phyloP scores from a whole-genome alignment of 805 yeast species.

The Sugiyamaella qingdaonensis region DNA sequence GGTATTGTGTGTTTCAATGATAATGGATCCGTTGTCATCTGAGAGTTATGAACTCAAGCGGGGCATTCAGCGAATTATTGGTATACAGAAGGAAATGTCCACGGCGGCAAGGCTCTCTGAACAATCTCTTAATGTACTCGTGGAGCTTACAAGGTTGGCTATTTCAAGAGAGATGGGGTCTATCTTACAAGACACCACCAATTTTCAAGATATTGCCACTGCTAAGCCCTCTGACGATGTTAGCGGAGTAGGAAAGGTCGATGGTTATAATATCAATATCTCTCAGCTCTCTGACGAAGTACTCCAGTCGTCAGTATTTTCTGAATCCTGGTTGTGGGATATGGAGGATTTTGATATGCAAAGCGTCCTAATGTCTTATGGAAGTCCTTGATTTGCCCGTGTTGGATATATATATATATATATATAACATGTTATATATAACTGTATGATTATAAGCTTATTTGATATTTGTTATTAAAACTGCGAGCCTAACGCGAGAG shows the following conservation, averaged over 20 bases:
- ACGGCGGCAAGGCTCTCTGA: constrained; percentile 1
- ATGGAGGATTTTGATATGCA: constrained; percentile 9
- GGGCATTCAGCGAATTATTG: constrained; percentile 10
- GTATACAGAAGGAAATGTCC: constrained; percentile 11
- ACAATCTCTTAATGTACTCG: constrained; percentile 8
- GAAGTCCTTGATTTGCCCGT: neutral
- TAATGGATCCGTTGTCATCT: constrained; percentile 13
- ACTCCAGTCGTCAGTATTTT: constrained; percentile 7
- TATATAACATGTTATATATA: neutral
- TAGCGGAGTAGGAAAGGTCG: neutral
- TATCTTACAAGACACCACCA: neutral
- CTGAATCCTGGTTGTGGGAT: constrained; percentile 11
- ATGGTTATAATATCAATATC: neutral
- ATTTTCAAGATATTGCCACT: neutral
- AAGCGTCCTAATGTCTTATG: constrained; percentile 3
- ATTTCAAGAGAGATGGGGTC: constrained; percentile 11
- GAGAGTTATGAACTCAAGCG: constrained; percentile 3
- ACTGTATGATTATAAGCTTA: neutral
- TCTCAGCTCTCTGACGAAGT: constrained; percentile 5
- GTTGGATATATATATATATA: no score
- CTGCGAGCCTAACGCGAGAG: neutral
- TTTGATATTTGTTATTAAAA: neutral
- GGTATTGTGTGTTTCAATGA: constrained; percentile 13
- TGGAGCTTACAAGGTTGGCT: constrained; percentile 9
- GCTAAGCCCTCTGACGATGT: neutral